Conservation (phyloP, 805 yeast species). For the Yamadazyma endophytica region DNA sequence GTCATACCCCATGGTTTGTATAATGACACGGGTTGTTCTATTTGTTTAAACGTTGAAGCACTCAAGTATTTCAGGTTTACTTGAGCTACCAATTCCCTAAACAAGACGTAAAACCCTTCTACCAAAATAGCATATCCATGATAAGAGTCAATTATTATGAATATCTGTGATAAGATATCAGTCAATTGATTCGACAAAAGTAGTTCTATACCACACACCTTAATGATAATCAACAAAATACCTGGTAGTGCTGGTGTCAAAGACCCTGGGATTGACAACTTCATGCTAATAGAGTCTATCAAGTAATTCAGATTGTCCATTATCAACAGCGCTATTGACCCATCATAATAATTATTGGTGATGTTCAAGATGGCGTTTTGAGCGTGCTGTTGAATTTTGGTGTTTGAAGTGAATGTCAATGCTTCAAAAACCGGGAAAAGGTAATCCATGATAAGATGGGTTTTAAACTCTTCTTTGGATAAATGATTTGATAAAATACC, state of each 20-base stretch:
- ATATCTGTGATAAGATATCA: conserved; percentile 72
- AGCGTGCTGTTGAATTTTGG: conserved; percentile 53
- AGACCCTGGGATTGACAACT: conserved; percentile 58
- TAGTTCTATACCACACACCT: conserved; percentile 64
- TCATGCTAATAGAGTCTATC: conserved; percentile 70
- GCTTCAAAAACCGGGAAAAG: conserved; percentile 71
- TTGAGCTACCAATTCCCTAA: conserved; percentile 55
- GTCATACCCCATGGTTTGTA: conserved; percentile 62
- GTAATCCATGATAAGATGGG: conserved; percentile 61
- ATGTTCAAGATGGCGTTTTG: conserved; percentile 46
- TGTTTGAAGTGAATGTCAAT: conserved; percentile 50
- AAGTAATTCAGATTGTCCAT: conserved; percentile 74
- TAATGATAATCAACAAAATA: conserved; percentile 64
- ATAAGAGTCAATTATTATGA: conserved; percentile 73
- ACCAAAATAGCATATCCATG: conserved; percentile 76
- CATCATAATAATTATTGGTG: conserved; percentile 43
- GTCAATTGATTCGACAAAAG: conserved; percentile 53
- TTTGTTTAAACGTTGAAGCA: background rate
- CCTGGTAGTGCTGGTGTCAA: conserved; percentile 72
- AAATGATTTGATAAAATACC: conserved; percentile 22
- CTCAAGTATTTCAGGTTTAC: conserved; percentile 10
- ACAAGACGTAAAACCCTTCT: conserved; percentile 69
- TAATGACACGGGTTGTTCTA: conserved; percentile 8
- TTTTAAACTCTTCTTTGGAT: conserved; percentile 26
- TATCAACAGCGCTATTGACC: conserved; percentile 55